Percentiles rank a stretch among this genome's conserved stretches.
These are phyloP conservation scores for Wickerhamomyces bovis DNA, from an alignment of 805 yeast genomes.

Conservation along the genomic window DNA sequence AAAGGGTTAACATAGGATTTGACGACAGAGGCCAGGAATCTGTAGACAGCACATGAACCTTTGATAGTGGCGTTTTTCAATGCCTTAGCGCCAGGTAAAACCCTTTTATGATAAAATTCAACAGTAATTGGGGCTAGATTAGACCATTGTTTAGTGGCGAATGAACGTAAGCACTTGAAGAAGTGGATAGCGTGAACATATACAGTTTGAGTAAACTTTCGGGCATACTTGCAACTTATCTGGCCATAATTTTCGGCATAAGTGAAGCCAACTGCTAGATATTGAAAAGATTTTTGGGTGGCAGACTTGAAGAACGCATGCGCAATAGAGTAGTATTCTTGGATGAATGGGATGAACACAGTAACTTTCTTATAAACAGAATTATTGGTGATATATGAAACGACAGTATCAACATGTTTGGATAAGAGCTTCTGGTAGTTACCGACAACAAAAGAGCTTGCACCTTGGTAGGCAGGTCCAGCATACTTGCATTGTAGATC, in stretches of 20 bases:
- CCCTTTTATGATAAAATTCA: neutral
- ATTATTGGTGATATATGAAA: constrained; percentile 4
- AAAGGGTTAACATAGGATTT: neutral
- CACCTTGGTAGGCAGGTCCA: constrained; percentile 6
- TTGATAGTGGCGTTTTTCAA: neutral
- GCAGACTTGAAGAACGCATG: neutral
- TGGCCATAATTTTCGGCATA: neutral
- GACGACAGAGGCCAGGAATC: neutral
- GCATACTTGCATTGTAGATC: constrained; percentile 6
- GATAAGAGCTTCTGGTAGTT: constrained; percentile 13
- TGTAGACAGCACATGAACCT: neutral
- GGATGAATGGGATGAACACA: neutral
- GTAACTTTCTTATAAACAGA: constrained; percentile 3
- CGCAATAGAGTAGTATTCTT: neutral
- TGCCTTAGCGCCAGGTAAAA: neutral
- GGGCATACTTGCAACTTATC: neutral
- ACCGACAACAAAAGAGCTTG: neutral
- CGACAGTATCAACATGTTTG: constrained; percentile 7
- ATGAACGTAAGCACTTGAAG: neutral
- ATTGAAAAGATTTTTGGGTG: neutral
- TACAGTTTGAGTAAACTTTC: neutral
- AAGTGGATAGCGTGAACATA: neutral
- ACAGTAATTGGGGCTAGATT: neutral
- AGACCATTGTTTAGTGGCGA: neutral
- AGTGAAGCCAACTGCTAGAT: constrained; percentile 1